Base-by-base conservation (phyloP, 345 rosid species). In the Aethionema arabicum region DNA sequence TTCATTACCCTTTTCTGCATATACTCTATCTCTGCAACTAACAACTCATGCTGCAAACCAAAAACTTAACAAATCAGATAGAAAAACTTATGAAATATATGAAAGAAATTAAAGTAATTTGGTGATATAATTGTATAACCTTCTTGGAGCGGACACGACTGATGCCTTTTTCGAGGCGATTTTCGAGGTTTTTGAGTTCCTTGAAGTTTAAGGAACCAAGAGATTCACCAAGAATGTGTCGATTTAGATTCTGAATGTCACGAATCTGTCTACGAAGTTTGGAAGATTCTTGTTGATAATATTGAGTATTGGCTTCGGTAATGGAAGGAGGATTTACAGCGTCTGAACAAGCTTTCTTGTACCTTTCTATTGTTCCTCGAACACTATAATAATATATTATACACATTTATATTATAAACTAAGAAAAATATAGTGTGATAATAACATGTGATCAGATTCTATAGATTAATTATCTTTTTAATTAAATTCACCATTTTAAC, bases 231-330 rank as follows among this genome's bases (percentile, higher is more conserved):
- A 85, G 67, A 69, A 90, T 85, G 61, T 93, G 63, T 90, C 93
- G 81, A 76, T 89, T 89, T 32, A 81, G 68, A 63, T 80, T 82
- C 79, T 85, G 96, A 67, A 89, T 68, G 55, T 81, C 89, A 6
- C 84, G 78, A 38, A 92, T 92, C 73, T 85, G 91, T 58, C 74
- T 70, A 5, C 93, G 80, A 7, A 92, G 86, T 63, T 89, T 89
- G 11, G 91, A 73, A 13, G 98, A 77, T 74, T 92, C 97, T 79
- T 92, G 90, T 66, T 92, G 97, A 74, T 92, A 92, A 65, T 71
- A 84, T 97, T 89, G 98, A 69, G 89, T 87, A 69, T 89, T 92
- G 49, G 82, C 76, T 81, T 92, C 97, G 51, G 88, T 67, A 62
- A 84, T 72, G 11, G 97, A 79, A 27, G 80, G 83, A 21, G 87